These are phyloP conservation scores for Acanthamoeba royreba DNA, from an alignment of 208 protist genomes.

Conservation along the genomic window DNA sequence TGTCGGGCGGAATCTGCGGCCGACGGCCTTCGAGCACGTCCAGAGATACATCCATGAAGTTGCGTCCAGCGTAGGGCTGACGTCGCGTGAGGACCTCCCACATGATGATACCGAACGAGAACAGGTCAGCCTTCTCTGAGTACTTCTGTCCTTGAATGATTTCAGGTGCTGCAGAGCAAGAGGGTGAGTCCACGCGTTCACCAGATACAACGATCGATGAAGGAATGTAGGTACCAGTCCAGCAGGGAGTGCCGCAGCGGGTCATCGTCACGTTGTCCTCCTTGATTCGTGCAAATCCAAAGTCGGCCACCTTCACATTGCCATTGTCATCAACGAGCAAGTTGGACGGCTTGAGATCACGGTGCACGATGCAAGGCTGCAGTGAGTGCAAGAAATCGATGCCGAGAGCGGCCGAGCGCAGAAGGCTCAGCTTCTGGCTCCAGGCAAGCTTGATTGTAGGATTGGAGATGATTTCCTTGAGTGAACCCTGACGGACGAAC, in stretches of 20 bases:
- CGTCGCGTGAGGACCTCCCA: background rate
- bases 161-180: background rate
- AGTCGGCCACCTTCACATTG: constrained; percentile 35
- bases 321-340: constrained; percentile 25
- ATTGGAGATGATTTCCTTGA: constrained; percentile 11
- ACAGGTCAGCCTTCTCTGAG: background rate
- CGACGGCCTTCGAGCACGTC: background rate
- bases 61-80: background rate
- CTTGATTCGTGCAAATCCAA: constrained; percentile 10
- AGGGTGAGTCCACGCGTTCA: too few relatives aligned
- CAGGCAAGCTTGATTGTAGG: background rate
- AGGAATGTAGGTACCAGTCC: too few relatives aligned
- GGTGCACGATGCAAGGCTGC: background rate
- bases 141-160: constrained; percentile 1
- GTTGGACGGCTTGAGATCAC: constrained; percentile 30
- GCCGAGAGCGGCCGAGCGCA: background rate
- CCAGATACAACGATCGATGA: too few relatives aligned
- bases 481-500: background rate
- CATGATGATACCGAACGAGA: background rate
- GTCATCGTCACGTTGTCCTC: constrained; percentile 31
- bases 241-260: constrained; percentile 32
- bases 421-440: background rate
- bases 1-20: background rate
- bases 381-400: constrained; percentile 30
- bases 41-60: background rate